Percentiles rank a stretch among this genome's conserved stretches.
These are phyloP conservation scores for Mycena indigotica DNA, from an alignment of 768 basidiomycete species.

Conservation along the genomic window DNA sequence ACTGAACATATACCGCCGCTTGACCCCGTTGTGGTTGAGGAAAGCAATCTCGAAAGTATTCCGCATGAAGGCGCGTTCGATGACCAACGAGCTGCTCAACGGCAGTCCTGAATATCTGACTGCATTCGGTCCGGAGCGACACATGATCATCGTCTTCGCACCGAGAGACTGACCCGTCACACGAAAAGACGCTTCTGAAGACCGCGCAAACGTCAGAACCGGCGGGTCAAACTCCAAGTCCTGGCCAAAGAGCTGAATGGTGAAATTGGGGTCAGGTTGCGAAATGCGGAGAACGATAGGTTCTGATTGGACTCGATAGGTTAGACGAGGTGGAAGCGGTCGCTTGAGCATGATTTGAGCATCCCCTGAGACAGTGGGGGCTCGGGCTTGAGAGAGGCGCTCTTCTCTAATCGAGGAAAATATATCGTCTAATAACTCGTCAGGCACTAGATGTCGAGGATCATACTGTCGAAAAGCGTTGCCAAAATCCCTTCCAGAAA, in stretches of 20 bases:
- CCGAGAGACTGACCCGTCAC: constrained; percentile 88
- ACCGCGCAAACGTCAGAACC: constrained; percentile 74
- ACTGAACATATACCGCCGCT: constrained; percentile 94
- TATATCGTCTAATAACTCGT: constrained; percentile 74
- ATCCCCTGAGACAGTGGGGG: constrained; percentile 47
- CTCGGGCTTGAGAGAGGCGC: constrained; percentile 69
- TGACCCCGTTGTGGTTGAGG: constrained; percentile 60
- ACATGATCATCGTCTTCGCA: constrained; percentile 78
- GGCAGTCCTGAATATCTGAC: constrained; percentile 81
- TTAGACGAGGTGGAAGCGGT: constrained; percentile 73
- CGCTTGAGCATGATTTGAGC: constrained; percentile 72
- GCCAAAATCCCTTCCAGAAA: constrained; percentile 78
- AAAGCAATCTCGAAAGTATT: constrained; percentile 96
- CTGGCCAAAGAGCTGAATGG: constrained; percentile 83
- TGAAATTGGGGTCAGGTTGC: constrained; percentile 78
- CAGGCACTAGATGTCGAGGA: constrained; percentile 64
- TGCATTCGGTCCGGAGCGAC: constrained; percentile 82
- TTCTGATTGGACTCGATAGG: constrained; percentile 87
- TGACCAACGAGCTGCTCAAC: constrained; percentile 70
- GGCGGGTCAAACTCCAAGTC: constrained; percentile 89
- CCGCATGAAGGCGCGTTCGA: constrained; percentile 94
- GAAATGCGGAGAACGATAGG: constrained; percentile 85
- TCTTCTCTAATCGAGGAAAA: constrained; percentile 78
- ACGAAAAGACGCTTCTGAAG: constrained; percentile 84
- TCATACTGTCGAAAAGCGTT: constrained; percentile 84